phyloP scores from a whole-genome alignment of 2,329 filamentous ascomycete genomes.

The Aspergillus ibericus region DNA sequence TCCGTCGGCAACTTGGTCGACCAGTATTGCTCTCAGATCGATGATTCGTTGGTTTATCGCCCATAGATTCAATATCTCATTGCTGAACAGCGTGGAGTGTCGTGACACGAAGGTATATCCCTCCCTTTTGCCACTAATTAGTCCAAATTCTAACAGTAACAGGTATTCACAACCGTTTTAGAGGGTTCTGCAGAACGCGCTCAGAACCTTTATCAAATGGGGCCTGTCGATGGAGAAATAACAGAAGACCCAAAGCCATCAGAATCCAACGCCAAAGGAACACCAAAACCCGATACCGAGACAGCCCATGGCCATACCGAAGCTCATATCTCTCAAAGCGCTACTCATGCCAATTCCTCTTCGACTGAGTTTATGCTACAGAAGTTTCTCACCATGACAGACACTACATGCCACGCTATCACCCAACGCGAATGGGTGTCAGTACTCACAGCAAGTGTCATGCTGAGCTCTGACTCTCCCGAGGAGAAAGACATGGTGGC shows the following conservation, averaged over 20 bases:
- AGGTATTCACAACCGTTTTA: conserved; percentile 24
- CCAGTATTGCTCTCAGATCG: conserved; percentile 38
- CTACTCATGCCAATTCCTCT: too few species aligned
- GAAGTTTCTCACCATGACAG: neutral
- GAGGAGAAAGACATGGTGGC: neutral
- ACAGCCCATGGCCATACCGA: neutral
- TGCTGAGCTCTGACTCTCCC: conserved; percentile 8
- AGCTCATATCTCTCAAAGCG: neutral
- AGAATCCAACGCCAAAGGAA: neutral
- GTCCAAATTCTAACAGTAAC: neutral
- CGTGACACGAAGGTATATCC: conserved; percentile 60
- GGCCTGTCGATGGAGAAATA: neutral
- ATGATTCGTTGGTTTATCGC: conserved; percentile 58
- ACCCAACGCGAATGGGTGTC: conserved; percentile 24
- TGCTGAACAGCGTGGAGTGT: conserved; percentile 65
- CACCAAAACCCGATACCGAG: neutral
- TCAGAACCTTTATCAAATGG: neutral
- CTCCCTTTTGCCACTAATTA: neutral
- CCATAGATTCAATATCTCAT: conserved; percentile 60
- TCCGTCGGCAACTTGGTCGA: neutral
- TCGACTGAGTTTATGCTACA: neutral
- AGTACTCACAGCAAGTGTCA: conserved; percentile 18
- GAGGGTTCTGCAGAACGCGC: conserved; percentile 13
- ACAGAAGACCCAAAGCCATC: neutral
- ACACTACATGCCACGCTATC: neutral